phyloP scores from a whole-genome alignment of 2,329 filamentous ascomycete genomes.

The Paramyrothecium sp. region DNA sequence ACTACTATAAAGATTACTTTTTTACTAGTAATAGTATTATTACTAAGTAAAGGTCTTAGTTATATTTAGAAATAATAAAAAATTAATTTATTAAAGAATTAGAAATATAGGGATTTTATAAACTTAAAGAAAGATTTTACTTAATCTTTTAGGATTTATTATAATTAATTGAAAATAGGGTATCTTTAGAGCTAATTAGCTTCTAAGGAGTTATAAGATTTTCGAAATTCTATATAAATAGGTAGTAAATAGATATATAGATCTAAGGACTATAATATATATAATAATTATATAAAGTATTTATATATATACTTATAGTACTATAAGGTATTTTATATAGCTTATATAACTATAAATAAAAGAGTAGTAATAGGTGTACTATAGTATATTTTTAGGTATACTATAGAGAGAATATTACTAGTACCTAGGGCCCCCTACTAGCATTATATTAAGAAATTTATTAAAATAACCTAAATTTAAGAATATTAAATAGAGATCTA shows the following conservation, averaged over 20 bases:
- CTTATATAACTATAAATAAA: not conserved
- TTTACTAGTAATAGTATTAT: too few relatives aligned
- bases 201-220: not conserved
- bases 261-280: not conserved
- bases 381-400: too few relatives aligned
- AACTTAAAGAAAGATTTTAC: too few relatives aligned
- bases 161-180: not conserved
- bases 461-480: too few relatives aligned
- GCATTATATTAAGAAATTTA: not conserved
- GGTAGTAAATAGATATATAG: conserved; percentile 1
- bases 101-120: not conserved
- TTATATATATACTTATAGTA: conserved; percentile 1
- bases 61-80: conserved; percentile 2
- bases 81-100: not conserved
- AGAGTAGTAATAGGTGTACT: too few relatives aligned
- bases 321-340: not conserved
- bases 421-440: too few relatives aligned
- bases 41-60: too few relatives aligned
- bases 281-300: not conserved
- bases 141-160: conserved; percentile 1
- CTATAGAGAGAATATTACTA: not conserved
- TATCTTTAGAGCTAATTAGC: not conserved
- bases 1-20: conserved; percentile 4
- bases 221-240: not conserved
- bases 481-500: too few relatives aligned